These are phyloP conservation scores for Globisporangium nodosum DNA, from an alignment of 352 stramenopile genomes.

Conservation along the genomic window DNA sequence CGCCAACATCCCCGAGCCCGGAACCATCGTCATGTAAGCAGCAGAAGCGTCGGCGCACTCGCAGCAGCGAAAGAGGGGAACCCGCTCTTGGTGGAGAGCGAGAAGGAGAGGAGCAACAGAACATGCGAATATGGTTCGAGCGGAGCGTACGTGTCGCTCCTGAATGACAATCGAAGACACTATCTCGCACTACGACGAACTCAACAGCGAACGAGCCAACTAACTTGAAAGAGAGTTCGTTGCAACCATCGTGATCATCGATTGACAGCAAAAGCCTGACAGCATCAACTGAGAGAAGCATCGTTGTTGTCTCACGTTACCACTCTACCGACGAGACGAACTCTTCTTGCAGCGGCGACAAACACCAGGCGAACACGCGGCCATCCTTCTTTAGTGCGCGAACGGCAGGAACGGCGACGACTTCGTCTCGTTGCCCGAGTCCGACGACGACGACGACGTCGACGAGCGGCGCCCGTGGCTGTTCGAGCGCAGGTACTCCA, in stretches of 20 bases:
- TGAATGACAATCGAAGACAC: background rate
- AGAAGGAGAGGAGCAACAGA: background rate
- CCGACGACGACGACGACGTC: conserved; percentile 53
- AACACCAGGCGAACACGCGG: background rate
- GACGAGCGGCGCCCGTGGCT: conserved; percentile 35
- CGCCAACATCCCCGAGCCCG: conserved; percentile 73
- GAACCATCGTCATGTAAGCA: conserved; percentile 85
- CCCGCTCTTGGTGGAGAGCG: too few species aligned
- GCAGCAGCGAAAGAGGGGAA: too few species aligned
- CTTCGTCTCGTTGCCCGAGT: conserved; percentile 22
- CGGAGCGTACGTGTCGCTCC: background rate
- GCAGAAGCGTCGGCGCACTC: background rate
- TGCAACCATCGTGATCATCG: too few species aligned
- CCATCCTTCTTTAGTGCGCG: background rate
- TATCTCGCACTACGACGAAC: too few species aligned
- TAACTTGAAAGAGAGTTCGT: too few species aligned
- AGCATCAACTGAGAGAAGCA: too few species aligned
- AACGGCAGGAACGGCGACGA: conserved; percentile 17
- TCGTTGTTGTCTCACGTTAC: background rate
- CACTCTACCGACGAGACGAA: background rate
- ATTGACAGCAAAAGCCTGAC: too few species aligned
- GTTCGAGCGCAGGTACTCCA: conserved; percentile 32
- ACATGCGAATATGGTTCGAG: background rate
- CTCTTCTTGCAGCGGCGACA: background rate
- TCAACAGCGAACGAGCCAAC: too few species aligned